phyloP scores from a whole-genome alignment of 2,329 filamentous ascomycete species.

The Coniochaeta ligniaria region DNA sequence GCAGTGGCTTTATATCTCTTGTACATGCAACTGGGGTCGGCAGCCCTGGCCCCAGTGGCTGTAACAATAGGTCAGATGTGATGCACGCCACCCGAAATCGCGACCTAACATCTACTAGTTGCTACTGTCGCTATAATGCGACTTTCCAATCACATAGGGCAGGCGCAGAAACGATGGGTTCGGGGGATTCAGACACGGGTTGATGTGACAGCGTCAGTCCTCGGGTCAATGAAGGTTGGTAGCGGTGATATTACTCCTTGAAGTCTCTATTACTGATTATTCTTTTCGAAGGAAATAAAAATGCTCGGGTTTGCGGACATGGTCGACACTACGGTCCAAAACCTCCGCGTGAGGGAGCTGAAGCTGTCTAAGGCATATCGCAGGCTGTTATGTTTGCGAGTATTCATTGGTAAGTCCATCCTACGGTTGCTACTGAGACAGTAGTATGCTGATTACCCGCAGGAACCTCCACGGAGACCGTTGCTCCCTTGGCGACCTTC shows the following conservation, averaged over 20 bases:
- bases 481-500: constrained; percentile 18
- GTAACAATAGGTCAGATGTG: constrained; percentile 10
- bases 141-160: constrained; percentile 14
- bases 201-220: constrained; percentile 17
- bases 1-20: constrained; percentile 3
- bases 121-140: constrained; percentile 11
- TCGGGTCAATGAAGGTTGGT: constrained; percentile 20
- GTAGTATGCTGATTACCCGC: neutral
- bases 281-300: constrained; percentile 13
- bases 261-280: neutral
- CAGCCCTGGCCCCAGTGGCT: constrained; percentile 3
- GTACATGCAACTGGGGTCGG: constrained; percentile 3
- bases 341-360: constrained; percentile 4
- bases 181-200: constrained; percentile 20
- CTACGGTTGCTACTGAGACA: neutral
- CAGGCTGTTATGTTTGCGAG: constrained; percentile 2
- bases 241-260: neutral
- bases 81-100: neutral
- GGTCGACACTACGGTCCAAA: neutral
- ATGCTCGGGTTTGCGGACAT: constrained; percentile 15
- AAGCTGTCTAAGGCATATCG: constrained; percentile 5
- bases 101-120: neutral
- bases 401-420: constrained; percentile 3
- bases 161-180: constrained; percentile 20
- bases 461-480: constrained; percentile 15